phyloP scores from a whole-genome alignment of 2,329 filamentous ascomycete genomes.

The Helotiales sp. region DNA sequence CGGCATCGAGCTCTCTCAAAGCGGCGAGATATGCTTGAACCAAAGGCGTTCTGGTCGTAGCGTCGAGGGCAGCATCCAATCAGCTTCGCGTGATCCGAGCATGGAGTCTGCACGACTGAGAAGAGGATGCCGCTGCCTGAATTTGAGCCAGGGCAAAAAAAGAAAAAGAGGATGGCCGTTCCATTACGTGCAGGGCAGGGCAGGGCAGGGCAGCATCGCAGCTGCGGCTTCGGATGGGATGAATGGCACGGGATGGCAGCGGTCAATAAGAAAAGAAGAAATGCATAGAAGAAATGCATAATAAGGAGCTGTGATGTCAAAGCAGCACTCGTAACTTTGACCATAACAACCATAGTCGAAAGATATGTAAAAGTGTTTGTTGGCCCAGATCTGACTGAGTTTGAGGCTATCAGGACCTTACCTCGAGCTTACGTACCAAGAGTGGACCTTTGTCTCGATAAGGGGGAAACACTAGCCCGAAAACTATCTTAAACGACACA shows the following conservation, averaged over 20 bases:
- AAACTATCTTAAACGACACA: too few relatives aligned
- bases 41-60: not conserved
- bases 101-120: constrained; percentile 5
- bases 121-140: constrained; percentile 13
- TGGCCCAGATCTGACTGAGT: not conserved
- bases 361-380: not conserved
- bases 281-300: too few relatives aligned
- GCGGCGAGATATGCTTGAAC: constrained; percentile 12
- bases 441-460: constrained; percentile 5
- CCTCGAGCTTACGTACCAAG: too few relatives aligned
- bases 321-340: not conserved
- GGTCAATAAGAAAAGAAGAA: not conserved
- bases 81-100: not conserved
- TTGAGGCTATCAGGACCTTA: not conserved
- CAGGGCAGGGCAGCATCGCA: not conserved
- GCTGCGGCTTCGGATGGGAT: not conserved
- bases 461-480: constrained; percentile 6
- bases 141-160: constrained; percentile 10
- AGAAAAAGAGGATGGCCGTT: too few relatives aligned
- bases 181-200: not conserved
- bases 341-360: not conserved
- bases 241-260: not conserved
- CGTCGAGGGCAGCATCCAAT: constrained; percentile 1
- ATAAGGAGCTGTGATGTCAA: not conserved
- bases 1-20: not conserved